A percentile compares a stretch with the other conserved stretches of the same genome.
Evolutionary conservation across 768 basidiomycete species (phyloP).

Genomic region (Hirschioporus abietinus): DNA sequence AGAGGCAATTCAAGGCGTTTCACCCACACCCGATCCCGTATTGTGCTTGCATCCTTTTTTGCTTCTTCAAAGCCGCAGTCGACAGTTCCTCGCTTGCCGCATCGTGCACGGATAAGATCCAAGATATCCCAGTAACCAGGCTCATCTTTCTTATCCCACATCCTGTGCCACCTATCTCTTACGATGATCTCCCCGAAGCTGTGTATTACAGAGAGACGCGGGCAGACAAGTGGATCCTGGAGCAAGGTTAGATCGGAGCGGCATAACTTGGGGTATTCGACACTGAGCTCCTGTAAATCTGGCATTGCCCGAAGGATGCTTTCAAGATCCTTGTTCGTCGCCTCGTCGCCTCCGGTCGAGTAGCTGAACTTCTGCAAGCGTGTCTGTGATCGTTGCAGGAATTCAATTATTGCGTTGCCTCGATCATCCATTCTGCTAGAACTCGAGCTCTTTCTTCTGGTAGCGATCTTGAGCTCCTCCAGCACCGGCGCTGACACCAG

Average conservation of each 20-base stretch:
- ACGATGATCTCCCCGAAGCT: not conserved
- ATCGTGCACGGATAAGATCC: not conserved
- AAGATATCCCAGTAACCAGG: not conserved
- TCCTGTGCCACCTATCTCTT: not conserved
- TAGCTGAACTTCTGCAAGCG: not conserved
- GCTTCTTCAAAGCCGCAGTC: not conserved
- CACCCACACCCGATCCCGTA: not conserved
- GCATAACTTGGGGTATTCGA: not conserved
- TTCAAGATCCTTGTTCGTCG: not conserved
- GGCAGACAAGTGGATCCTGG: not conserved
- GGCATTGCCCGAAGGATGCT: not conserved
- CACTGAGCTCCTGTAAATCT: not conserved
- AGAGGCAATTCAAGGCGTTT: not conserved
- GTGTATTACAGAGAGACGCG: not conserved
- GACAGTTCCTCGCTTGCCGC: not conserved
- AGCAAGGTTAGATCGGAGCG: not conserved
- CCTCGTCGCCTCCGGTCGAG: not conserved
- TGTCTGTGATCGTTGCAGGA: not conserved
- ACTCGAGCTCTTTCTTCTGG: not conserved
- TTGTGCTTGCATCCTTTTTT: not conserved
- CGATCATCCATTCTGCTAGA: not conserved
- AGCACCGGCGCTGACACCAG: not conserved
- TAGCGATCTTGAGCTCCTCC: not conserved
- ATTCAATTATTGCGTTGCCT: not conserved
- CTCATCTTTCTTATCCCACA: not conserved